Evolutionary conservation across 176 grass and related monocot genomes (phyloP), one percentile per base, ranked within the genome.

Genomic region (Hsuehochloa calcarea): DNA sequence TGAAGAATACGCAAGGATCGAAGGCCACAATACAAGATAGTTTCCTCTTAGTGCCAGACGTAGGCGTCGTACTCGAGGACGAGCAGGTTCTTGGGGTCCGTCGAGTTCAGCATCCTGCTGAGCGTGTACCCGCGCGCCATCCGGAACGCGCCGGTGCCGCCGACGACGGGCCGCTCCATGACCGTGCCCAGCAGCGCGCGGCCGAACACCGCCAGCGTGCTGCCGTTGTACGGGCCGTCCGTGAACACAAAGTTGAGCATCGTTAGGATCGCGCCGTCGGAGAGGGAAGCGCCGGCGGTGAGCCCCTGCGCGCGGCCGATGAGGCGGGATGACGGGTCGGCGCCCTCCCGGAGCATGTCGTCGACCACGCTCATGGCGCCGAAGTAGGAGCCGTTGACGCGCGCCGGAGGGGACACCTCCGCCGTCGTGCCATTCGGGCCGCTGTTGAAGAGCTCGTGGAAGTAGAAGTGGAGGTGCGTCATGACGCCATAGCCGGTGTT

Each of bases 101-200:
- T 59, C 8, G 52, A 87, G 10, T 39, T 23, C 8, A 87, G 8
- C 65, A 80, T 80, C 76, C 80, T 87, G 77, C 64, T 75, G 5
- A 82, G 45, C 3, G 71, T 68, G 60, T 82, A 82, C 10, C 86
- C 86, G 37, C 71, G 58, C 51, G 86, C 79, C 79, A 82, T 69
- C 49, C 79, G 86, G 49, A 88, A 88, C 50, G 19, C 37, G 3
- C 86, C 86, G 12, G 86, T 82, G 50, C 86, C 86, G 50, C 71
- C 71, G 50, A 88, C 8, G 71, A 88, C 54, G 4, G 78, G 59
- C 41, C 79, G 70, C 71, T 88, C 79, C 50, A 75, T 75, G 43
- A 68, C 47, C 37, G 86, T 61, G 23, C 78, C 62, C 0, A 74
- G 70, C 17, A 75, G 10, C n/a, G 59, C 60, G 16, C 56, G 46